Evolutionary conservation across 768 basidiomycete species (phyloP), one percentile per base, ranked within the genome.

Genomic region (Auricularia cornea): DNA sequence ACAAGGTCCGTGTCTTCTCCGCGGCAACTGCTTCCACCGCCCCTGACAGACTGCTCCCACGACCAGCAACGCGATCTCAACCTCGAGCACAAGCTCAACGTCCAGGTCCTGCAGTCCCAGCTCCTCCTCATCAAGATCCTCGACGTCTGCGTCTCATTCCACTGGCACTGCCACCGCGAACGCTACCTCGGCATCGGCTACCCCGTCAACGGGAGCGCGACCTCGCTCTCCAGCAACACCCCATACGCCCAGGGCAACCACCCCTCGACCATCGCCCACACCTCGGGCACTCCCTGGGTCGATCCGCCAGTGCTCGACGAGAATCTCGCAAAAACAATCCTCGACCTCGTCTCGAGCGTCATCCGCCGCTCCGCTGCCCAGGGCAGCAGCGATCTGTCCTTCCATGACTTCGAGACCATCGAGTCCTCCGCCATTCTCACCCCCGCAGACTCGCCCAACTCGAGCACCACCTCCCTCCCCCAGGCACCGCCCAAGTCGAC

Each of bases 101-200:
- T 91, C n/a, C 88, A 92, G 63, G 82, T 88, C 48, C 80, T 94
- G 3, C 92, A 95, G 70, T 94, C 93, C 0, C 90, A 94, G 71
- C 79, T 95, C 1, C 91, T 92, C 68, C 76, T 95, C 44, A 80
- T 94, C 69, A 92, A 94, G 74, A 86, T 94, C 28, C 74, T 96
- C 14, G 81, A 88, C 0, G 79, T 88, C 51, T 84, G 86, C 56
- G 84, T 95, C 81, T 84, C 89, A 3, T 86, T 89, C 20, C 85
- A 90, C 35, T 93, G 89, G 89, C 80, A 76, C 40, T 73, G 77
- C n/a, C 76, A 78, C 60, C 71, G 78, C 3, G 77, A 80, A n/a
- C 73, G 73, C 18, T 56, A 30, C 26, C 30, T 57, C 26, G 54
- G 54, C 54, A 28, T 57, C 28, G 30, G 54, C 14, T 57, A 29